Evolutionary conservation across 116 monocot genomes (phyloP).

Genomic region (Zostera marina): DNA sequence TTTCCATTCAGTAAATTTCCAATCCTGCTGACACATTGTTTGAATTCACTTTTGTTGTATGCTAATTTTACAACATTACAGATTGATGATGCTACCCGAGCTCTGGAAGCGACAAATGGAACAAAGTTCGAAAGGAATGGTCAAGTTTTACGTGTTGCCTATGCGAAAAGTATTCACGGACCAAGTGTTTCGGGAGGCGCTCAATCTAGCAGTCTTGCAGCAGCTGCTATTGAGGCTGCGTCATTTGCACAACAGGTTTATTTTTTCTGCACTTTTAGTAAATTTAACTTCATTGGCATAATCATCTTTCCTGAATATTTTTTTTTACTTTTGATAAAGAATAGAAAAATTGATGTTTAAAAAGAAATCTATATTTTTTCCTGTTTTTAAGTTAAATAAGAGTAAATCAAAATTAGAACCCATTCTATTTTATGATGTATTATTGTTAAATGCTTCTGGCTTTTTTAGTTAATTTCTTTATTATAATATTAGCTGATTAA

Average conservation of each 20-base stretch:
- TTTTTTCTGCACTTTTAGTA: not conserved
- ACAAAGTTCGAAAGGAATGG: conserved; percentile 79
- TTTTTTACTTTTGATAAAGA: too few relatives aligned
- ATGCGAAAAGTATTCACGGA: conserved; percentile 90
- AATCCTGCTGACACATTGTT: not conserved
- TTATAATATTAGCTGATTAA: too few relatives aligned
- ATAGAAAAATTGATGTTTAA: too few relatives aligned
- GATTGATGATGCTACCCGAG: conserved; percentile 94
- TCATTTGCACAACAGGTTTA: conserved; percentile 87
- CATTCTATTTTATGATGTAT: too few relatives aligned
- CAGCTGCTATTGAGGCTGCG: conserved; percentile 98
- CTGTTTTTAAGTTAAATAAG: too few relatives aligned
- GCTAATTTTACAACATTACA: conserved; percentile 9
- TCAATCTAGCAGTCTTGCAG: conserved; percentile 88
- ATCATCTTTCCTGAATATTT: too few relatives aligned
- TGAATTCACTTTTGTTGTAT: conserved; percentile 1
- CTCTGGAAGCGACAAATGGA: conserved; percentile 93
- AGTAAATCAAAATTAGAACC: too few relatives aligned
- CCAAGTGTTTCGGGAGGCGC: conserved; percentile 34
- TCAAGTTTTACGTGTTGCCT: conserved; percentile 83
- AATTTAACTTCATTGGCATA: too few relatives aligned
- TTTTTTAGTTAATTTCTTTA: too few relatives aligned
- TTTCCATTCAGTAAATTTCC: conserved; percentile 59
- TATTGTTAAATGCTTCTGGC: too few relatives aligned
- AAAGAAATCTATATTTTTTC: too few relatives aligned